Base-by-base conservation (phyloP, 1,139 yeast species). In the Geotrichum bryndzae region DNA sequence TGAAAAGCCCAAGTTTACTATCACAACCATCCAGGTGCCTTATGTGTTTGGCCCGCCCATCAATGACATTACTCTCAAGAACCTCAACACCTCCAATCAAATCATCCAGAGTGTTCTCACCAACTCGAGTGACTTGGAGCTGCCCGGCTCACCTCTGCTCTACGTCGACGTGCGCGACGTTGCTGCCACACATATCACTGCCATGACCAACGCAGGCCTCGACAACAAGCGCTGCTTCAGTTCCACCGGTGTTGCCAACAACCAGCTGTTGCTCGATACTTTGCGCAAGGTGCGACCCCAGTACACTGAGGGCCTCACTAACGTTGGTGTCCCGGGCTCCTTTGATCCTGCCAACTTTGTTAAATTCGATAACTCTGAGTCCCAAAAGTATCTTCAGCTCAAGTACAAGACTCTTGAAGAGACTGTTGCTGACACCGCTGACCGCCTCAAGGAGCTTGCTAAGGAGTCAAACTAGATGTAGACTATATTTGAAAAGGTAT, bases 41-140 rank as follows among this genome's bases (percentile, higher is more conserved):
- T 75, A 69, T 60, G 80, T 80, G 2, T 76, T 79, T 67, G 85
- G 85, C n/a, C 85, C 85, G 46, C 71, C 66, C 66, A 71, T 67
- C 65, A 72, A 11, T 67, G 71, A 35, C 64, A 66, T 58, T 25
- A 65, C 63, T 29, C 59, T 67, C 15, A 71, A 69, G 15, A 64
- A 65, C 27, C 63, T 74, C 61, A 72, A 73, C 66, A 70, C 74
- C 1, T 73, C 76, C 10, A 56, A 29, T 33, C 59, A 25, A 13
- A 18, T 46, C 7, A 13, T 59, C 45, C 35, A 59, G 27, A n/a
- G 35, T 15, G 58, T 59, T n/a, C 45, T 70, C 61, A 69, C 68
- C 8, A 31, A 48, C 25, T 27, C 46, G 15, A 13, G 48, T n/a
- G 45, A 41, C 35, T n/a, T n/a, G 31, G n/a, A 51, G 31, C 33